Conservation (phyloP, 1,284 basidiomycete genomes). For the Naganishia sp. region DNA sequence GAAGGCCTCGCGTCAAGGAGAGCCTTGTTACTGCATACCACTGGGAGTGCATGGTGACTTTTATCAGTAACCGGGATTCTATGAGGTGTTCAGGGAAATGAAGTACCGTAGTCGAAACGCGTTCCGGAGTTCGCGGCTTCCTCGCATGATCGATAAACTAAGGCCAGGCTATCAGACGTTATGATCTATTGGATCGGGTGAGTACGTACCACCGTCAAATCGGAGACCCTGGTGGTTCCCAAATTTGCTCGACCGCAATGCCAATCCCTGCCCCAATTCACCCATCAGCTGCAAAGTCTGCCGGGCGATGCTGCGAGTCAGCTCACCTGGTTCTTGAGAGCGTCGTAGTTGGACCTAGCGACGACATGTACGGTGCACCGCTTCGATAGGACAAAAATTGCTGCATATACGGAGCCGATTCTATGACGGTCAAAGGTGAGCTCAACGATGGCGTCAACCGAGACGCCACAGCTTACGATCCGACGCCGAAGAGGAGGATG, state of each 20-base stretch:
- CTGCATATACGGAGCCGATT: conserved; percentile 57
- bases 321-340: conserved; percentile 49
- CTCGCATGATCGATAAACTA: conserved; percentile 47
- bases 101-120: conserved; percentile 45
- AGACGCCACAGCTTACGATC: conserved; percentile 37
- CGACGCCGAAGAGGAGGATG: conserved; percentile 53
- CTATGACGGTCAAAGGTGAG: conserved; percentile 21
- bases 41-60: conserved; percentile 24
- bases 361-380: conserved; percentile 54
- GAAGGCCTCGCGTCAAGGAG: conserved; percentile 49
- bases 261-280: conserved; percentile 37
- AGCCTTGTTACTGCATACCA: conserved; percentile 55
- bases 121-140: conserved; percentile 48
- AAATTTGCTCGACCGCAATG: conserved; percentile 48
- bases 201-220: conserved; percentile 50
- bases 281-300: conserved; percentile 20
- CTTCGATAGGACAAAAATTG: conserved; percentile 52
- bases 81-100: conserved; percentile 31
- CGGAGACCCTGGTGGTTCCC: conserved; percentile 43
- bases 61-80: background rate
- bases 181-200: background rate
- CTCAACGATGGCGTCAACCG: background rate
- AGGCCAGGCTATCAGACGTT: background rate
- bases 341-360: conserved; percentile 55
- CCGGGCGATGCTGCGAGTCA: conserved; percentile 21